Base-by-base conservation (phyloP, 495 filamentous ascomycete species). In the Aspergillus mulundensis region DNA sequence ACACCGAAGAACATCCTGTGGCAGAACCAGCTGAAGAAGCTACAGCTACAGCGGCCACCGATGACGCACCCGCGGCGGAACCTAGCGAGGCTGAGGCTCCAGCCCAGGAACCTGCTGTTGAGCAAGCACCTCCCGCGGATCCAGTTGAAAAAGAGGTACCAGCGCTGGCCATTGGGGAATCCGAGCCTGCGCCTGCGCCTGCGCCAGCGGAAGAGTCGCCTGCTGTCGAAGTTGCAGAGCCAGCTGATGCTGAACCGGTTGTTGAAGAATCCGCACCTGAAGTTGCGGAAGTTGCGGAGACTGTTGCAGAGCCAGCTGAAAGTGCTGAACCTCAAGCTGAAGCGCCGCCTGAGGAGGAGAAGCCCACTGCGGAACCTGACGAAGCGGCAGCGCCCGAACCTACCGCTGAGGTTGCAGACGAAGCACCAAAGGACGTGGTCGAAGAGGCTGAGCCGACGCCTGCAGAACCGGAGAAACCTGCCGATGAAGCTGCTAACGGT, bases 401-500 rank as follows among this genome's bases (percentile, higher is more conserved):
- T 18, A n/a, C 41, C 11, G 15, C 8, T 2, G 28, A 46, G 11
- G 42, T 34, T 12, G 40, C 1, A n/a, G 54, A 41, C 25, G 34
- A 41, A 24, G 1, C 39, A 23, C 25, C 46, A 24, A 5, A 43
- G 7, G 39, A 50, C 24, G 39, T 28, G 19, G 5, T 7, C 5
- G 42, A 18, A 19, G 41, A 16, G 11, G 28, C 42, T 11, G 42
- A 47, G 32, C 42, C 42, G 11, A 19, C 39, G 3, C 54, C 36
- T 10, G 38, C 36, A 19, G 38, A 21, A 25, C 16, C 18, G 18
- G 47, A 44, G 21, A 40, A 44, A 7, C 21, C 40, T 16, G 42
- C 16, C 18, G 42, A 51, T 48, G 53, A 19, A 16, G 11, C 50
- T 18, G 57, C 19, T 24, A 60, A 56, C 28, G 61, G 58, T 61